phyloP scores from a whole-genome alignment of 140 eudicot species.

The Oenanthe javanica region DNA sequence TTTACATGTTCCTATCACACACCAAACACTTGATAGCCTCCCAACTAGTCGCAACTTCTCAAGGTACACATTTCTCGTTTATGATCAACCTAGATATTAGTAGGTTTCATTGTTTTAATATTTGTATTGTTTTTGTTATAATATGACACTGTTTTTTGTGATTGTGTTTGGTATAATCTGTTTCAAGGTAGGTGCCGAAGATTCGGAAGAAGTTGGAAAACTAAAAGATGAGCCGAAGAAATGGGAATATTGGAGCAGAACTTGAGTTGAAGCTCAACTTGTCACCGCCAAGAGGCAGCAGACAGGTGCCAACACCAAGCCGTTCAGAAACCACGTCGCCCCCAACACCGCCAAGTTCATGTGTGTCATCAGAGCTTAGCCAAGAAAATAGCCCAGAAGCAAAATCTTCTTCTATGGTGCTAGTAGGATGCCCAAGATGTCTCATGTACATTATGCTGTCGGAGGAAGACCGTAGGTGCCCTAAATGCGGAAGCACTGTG shows the following conservation, averaged over 20 bases:
- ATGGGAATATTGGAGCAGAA: constrained; percentile 22
- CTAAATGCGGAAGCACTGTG: constrained; percentile 75
- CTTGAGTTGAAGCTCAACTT: constrained; percentile 62
- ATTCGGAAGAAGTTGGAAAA: background rate
- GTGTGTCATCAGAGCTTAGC: constrained; percentile 60
- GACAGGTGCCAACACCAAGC: constrained; percentile 36
- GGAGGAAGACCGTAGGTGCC: constrained; percentile 68
- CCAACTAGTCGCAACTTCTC: background rate
- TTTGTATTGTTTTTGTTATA: background rate
- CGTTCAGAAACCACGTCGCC: constrained; percentile 37
- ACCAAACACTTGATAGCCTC: background rate
- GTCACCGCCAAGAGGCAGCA: constrained; percentile 46
- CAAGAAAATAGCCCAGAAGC: constrained; percentile 61
- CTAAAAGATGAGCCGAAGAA: constrained; percentile 37
- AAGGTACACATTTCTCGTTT: background rate
- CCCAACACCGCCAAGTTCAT: constrained; percentile 66
- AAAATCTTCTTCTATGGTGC: constrained; percentile 47
- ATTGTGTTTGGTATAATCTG: background rate
- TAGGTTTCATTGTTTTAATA: too few relatives aligned
- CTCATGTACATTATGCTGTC: constrained; percentile 83
- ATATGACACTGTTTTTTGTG: background rate
- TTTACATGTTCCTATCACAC: too few relatives aligned
- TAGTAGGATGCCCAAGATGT: constrained; percentile 86
- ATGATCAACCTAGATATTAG: too few relatives aligned
- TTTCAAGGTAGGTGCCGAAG: constrained; percentile 12